Conservation (phyloP, 139 green algal species). For the Volvox africanus region DNA sequence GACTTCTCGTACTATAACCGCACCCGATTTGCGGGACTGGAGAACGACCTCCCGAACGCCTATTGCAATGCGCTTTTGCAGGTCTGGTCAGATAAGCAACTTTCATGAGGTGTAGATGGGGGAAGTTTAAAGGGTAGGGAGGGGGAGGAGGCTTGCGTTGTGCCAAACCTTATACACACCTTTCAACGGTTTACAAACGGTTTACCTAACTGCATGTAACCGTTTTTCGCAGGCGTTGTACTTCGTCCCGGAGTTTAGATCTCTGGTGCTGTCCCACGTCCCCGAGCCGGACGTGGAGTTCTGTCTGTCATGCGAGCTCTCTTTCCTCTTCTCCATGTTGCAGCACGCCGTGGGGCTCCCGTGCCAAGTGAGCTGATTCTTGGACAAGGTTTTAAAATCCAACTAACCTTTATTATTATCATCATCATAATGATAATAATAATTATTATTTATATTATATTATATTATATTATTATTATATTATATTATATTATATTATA, state of each 20-base stretch:
- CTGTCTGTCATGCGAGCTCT: slow-evolving; percentile 89
- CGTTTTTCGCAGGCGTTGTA: slow-evolving; percentile 81
- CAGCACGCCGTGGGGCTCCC: slow-evolving; percentile 60
- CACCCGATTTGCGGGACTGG: slow-evolving; percentile 91
- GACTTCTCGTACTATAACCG: slow-evolving; percentile 89
- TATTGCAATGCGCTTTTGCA: slow-evolving; percentile 96
- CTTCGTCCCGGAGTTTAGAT: slow-evolving; percentile 83
- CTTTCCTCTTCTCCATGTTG: slow-evolving; percentile 95
- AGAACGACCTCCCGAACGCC: slow-evolving; percentile 95
- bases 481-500: no score
- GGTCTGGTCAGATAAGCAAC: slow-evolving; percentile 52
- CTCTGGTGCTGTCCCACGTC: slow-evolving; percentile 68
- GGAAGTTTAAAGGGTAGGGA: neutral
- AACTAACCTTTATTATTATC: no score
- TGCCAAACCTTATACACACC: no score
- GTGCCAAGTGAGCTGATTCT: slow-evolving; percentile 71
- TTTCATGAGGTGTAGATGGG: neutral
- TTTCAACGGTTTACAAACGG: no score
- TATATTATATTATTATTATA: no score
- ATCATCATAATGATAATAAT: no score
- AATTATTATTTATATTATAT: no score
- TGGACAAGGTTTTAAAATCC: no score
- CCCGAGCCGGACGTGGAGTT: slow-evolving; percentile 88
- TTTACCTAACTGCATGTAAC: no score
- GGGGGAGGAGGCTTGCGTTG: neutral